Percentiles rank a stretch among this genome's conserved stretches.
phyloP scores from a whole-genome alignment of 257 asterid genomes.

The Craterostigma plantagineum region DNA sequence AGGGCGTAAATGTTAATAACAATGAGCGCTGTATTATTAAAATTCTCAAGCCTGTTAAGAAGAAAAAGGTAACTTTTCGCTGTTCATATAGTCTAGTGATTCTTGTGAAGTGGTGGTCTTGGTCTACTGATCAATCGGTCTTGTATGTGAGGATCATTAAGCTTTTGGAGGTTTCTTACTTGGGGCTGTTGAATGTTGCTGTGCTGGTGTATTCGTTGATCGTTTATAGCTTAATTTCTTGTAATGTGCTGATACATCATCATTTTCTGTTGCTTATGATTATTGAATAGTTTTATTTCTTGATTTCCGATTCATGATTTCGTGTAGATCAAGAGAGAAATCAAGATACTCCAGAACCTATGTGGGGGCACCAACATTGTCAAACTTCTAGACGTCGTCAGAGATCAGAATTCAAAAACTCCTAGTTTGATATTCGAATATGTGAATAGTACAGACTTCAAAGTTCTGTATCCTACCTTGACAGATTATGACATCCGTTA shows the following conservation, averaged over 20 bases:
- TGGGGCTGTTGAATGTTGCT: too few relatives aligned
- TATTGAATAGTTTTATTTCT: too few relatives aligned
- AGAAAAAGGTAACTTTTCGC: conserved; percentile 47
- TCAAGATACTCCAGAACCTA: conserved; percentile 58
- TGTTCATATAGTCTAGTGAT: too few relatives aligned
- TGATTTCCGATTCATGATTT: too few relatives aligned
- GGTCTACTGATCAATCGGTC: too few relatives aligned
- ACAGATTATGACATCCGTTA: conserved; percentile 68
- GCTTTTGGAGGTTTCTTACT: too few relatives aligned
- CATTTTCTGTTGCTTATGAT: not conserved
- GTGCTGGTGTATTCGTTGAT: too few relatives aligned
- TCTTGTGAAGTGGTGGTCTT: too few relatives aligned
- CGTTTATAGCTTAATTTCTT: too few relatives aligned
- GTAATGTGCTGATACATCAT: too few relatives aligned
- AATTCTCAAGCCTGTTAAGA: conserved; percentile 92
- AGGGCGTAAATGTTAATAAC: conserved; percentile 71
- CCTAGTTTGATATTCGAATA: conserved; percentile 70
- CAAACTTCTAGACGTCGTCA: conserved; percentile 57
- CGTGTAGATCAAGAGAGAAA: conserved; percentile 61
- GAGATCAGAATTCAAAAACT: conserved; percentile 70
- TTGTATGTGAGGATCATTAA: too few relatives aligned
- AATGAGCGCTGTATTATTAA: conserved; percentile 75
- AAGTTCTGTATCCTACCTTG: conserved; percentile 60
- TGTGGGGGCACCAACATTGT: conserved; percentile 66
- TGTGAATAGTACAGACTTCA: conserved; percentile 75